These are phyloP conservation scores for Coffea humblotiana DNA, from an alignment of 305 asterid genomes.

Conservation along the genomic window DNA sequence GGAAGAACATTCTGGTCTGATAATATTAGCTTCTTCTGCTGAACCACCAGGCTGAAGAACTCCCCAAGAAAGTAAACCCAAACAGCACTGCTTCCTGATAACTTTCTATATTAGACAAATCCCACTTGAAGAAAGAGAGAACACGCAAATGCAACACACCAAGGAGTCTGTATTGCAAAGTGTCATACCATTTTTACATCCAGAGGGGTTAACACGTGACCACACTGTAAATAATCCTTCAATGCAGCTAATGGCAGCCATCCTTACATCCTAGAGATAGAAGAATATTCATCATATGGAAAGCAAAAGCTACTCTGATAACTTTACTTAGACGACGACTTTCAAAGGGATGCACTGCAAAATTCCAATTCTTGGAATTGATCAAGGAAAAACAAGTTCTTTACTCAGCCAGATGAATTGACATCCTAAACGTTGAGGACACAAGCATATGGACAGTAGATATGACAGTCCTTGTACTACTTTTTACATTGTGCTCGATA, in stretches of 20 bases:
- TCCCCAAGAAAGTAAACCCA: conserved; percentile 67
- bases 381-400: not conserved
- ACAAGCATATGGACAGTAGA: not conserved
- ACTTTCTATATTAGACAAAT: conserved; percentile 27
- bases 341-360: not conserved
- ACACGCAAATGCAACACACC: conserved; percentile 7
- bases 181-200: conserved; percentile 49
- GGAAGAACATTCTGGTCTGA: conserved; percentile 65
- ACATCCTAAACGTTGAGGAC: not conserved
- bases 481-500: not conserved
- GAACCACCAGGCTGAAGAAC: conserved; percentile 55
- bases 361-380: not conserved
- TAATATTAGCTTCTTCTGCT: conserved; percentile 71
- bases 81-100: conserved; percentile 54
- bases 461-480: not conserved
- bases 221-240: conserved; percentile 53
- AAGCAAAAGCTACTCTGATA: not conserved
- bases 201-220: conserved; percentile 38
- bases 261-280: conserved; percentile 53
- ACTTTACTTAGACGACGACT: not conserved
- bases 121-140: conserved; percentile 11
- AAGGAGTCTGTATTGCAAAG: conserved; percentile 5
- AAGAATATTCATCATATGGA: conserved; percentile 17
- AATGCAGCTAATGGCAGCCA: conserved; percentile 71
- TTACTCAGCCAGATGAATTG: not conserved